Base-by-base conservation (phyloP, 129 eudicot genomes). In the Saposhnikovia divaricata region DNA sequence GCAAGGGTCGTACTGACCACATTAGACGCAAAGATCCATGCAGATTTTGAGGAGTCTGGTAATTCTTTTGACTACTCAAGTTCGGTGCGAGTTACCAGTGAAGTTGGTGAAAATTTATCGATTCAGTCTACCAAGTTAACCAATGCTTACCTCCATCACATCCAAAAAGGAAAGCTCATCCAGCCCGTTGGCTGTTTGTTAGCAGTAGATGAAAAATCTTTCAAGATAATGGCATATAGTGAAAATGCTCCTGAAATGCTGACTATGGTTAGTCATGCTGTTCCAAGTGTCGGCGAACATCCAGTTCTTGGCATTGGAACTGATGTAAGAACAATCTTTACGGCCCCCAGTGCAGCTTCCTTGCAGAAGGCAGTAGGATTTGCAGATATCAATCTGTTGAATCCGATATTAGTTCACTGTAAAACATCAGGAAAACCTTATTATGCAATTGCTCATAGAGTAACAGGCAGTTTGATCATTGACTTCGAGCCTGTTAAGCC, bases 151-250 rank as follows among this genome's bases (percentile, higher is more conserved):
- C 97, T 95, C 61, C 96, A 85, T 46, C 91, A 90, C 77, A 95
- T 95, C 19, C 98, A 95, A 77, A 95, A 92, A 79, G 98, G 98
- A 18, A 92, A 92, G 79, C 50, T 86, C 8, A 92, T 95, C 63
- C 98, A 95, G 71, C 94, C 98, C 5, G 92, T 95, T 69, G 98
- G 98, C n/a, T 95, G 97, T 74, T 86, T 95, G 71, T 70, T 95
- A 48, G 98, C 97, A 69, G 88, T 95, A 25, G 96, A 92, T 85
- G 98, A 95, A 21, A 95, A 95, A 83, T 92, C 94, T 9, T 90
- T 90, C 84, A 86, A 85, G 77, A 89, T 95, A 15, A 85, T 90
- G 16, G 98, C 98, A 28, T 95, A 82, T 48, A 90, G 96, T 57
- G 97, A 92, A 66, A 95, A 95, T 69, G 97, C 77, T 44, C 57